These are phyloP conservation scores for Linnemannia zychae DNA, from an alignment of 192 early-diverging fungal genomes.

Conservation along the genomic window DNA sequence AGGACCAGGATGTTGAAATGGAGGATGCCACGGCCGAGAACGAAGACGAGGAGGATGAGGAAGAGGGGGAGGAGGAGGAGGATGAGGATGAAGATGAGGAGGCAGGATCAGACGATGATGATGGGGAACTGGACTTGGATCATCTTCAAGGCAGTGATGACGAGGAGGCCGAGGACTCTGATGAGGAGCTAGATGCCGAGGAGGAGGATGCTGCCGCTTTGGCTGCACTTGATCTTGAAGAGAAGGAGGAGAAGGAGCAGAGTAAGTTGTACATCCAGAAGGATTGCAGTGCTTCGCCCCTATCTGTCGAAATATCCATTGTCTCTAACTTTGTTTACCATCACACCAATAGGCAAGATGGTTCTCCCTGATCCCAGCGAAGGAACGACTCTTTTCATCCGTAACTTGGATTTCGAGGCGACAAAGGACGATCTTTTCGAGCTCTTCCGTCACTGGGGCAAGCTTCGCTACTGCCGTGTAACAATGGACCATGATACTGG, in stretches of 20 bases:
- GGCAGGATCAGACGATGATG: slow-evolving; percentile 41
- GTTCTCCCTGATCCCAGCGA: slow-evolving; percentile 60
- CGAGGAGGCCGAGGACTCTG: slow-evolving; percentile 50
- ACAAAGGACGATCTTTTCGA: slow-evolving; percentile 81
- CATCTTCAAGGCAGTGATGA: slow-evolving; percentile 56
- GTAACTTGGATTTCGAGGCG: slow-evolving; percentile 94
- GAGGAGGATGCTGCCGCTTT: slow-evolving; percentile 48
- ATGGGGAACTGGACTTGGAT: slow-evolving; percentile 51
- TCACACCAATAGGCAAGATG: slow-evolving; percentile 23
- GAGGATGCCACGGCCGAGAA: slow-evolving; percentile 52
- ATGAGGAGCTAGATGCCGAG: slow-evolving; percentile 38
- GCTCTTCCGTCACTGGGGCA: slow-evolving; percentile 75
- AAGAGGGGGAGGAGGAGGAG: slow-evolving; percentile 60
- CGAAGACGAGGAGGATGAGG: slow-evolving; percentile 51
- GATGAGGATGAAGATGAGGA: slow-evolving; percentile 61
- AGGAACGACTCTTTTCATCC: slow-evolving; percentile 90
- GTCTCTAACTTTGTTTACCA: not conserved
- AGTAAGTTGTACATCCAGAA: slow-evolving; percentile 16
- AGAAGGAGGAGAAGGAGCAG: slow-evolving; percentile 47
- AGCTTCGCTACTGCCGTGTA: slow-evolving; percentile 84
- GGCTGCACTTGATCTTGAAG: slow-evolving; percentile 42
- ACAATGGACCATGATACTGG: slow-evolving; percentile 89
- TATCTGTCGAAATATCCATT: not conserved
- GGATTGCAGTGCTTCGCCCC: not conserved
- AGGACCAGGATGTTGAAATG: slow-evolving; percentile 58